Evolutionary conservation across 2,329 filamentous ascomycete genomes (phyloP), one percentile per base, ranked within the genome.

Genomic region (Tolypocladium ovalisporum): DNA sequence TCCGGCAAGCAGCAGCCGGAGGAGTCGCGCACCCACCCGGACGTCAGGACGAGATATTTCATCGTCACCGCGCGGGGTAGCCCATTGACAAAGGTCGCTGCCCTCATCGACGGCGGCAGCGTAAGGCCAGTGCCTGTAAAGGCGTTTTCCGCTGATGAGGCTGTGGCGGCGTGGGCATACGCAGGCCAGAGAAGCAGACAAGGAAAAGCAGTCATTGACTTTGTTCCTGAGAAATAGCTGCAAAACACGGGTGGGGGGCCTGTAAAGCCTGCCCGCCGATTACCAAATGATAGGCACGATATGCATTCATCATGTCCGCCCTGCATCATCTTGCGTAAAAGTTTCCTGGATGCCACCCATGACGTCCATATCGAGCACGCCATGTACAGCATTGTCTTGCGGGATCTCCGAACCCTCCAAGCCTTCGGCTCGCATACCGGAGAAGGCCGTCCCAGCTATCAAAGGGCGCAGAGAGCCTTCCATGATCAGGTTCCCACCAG

Each of bases 41-140:
- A 56, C 0, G 66, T 71, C 2, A 64, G 52, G 17, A 66, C 65
- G 44, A 56, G 63, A 0, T 68, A 71, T 19, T 73, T 73, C 19
- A 56, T 71, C 8, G 63, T 71, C 7, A 60, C 62, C 6, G 62
- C 67, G 2, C 60, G 58, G 22, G 54, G 59, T 0, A 61, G 62
- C 22, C 54, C 57, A 1, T 54, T 71, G 54, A 54, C 27, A 0
- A 58, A 62, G 17, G 57, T 64, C 2, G 62, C 60, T 0, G 54
- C 36, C 1, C 49, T 69, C 39, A 51, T 70, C 12, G 66, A 69
- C 8, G 55, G 59, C 1, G 66, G 64, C 0, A 53, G 40, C 1
- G 22, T 70, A 10, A 56, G 61, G 52, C 57, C 64, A 0, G 29
- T 69, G 9, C 56, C 62, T 0, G 60, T 70, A 1, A 62, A 61